These are phyloP conservation scores for Venturia effusa DNA, from an alignment of 2,329 filamentous ascomycete genomes.

Conservation along the genomic window DNA sequence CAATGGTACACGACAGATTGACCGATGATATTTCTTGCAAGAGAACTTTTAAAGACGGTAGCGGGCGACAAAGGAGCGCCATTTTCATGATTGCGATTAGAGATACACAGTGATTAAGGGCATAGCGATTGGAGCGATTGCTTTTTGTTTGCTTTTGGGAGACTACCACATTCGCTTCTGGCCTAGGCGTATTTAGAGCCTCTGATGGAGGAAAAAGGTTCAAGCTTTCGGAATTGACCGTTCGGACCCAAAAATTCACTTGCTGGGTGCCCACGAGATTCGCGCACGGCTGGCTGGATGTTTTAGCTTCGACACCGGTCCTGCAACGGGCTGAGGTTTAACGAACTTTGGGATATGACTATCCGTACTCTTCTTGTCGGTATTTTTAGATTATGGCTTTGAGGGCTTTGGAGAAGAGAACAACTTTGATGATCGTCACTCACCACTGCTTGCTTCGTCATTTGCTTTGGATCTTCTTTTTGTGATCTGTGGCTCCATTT, in stretches of 20 bases:
- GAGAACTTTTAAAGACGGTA: neutral
- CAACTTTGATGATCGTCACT: neutral
- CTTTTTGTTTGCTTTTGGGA: neutral
- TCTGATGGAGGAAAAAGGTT: neutral
- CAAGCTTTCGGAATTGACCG: neutral
- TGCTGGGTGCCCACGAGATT: neutral
- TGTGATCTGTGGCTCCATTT: neutral
- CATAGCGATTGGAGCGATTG: conserved; percentile 1
- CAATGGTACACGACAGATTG: neutral
- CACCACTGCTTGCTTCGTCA: neutral
- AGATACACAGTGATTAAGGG: neutral
- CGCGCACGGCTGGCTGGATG: neutral
- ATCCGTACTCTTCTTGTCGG: neutral
- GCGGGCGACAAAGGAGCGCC: neutral
- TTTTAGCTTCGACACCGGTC: neutral
- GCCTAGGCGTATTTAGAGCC: neutral
- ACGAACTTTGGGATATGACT: neutral
- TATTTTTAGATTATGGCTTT: neutral
- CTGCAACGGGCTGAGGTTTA: neutral
- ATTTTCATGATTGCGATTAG: neutral
- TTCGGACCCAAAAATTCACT: neutral
- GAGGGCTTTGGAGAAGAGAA: neutral
- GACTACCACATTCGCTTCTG: conserved; percentile 3
- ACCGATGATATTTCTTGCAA: neutral
- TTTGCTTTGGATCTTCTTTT: neutral